Conservation (phyloP, 2,329 filamentous ascomycete genomes). For the Parastagonospora nodorum region DNA sequence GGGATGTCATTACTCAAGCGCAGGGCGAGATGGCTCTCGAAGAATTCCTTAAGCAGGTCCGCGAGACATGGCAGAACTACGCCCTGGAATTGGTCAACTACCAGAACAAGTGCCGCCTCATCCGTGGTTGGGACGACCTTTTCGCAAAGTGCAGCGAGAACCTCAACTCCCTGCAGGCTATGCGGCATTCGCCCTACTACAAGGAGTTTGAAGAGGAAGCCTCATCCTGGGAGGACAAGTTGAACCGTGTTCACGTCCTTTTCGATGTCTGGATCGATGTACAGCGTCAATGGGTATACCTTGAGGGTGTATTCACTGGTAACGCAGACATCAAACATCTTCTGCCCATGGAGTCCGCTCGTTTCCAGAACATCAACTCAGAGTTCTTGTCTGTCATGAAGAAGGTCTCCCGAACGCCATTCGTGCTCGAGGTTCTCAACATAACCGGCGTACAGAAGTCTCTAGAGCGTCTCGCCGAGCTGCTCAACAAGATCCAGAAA, state of each 20-base stretch:
- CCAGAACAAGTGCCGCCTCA: conserved; percentile 96
- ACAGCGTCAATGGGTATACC: conserved; percentile 99
- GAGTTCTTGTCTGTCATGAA: conserved; percentile 99
- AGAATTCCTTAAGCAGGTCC: conserved; percentile 94
- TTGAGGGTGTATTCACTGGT: conserved; percentile 97
- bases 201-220: conserved; percentile 99
- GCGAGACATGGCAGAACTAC: conserved; percentile 96
- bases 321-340: conserved; percentile 99
- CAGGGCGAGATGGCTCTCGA: conserved; percentile 98
- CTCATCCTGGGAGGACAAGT: conserved; percentile 93
- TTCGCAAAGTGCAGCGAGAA: conserved; percentile 99
- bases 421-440: conserved; percentile 92
- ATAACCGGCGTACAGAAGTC: conserved; percentile 97
- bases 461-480: conserved; percentile 90
- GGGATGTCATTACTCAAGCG: conserved; percentile 91
- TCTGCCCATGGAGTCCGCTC: conserved; percentile 91
- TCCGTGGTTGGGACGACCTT: conserved; percentile 96
- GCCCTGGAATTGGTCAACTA: conserved; percentile 93
- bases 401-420: conserved; percentile 96
- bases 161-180: conserved; percentile 93
- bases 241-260: conserved; percentile 94
- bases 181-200: conserved; percentile 99
- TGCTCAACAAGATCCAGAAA: conserved; percentile 99
- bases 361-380: conserved; percentile 99
- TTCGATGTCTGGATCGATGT: conserved; percentile 99